Conservation (phyloP, 2,329 filamentous ascomycete species). For the Daldinia sp. region DNA sequence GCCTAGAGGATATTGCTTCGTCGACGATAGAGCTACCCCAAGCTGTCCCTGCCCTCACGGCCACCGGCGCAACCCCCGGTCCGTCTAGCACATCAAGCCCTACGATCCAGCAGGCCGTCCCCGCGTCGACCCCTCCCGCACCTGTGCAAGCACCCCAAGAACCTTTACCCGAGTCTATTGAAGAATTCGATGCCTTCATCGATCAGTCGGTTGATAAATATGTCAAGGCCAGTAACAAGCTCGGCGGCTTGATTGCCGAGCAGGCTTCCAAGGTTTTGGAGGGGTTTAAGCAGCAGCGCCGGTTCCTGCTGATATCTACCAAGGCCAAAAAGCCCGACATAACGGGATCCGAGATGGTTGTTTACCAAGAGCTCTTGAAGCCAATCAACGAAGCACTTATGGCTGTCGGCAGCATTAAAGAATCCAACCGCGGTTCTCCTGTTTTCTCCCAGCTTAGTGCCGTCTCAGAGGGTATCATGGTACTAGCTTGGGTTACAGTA, state of each 20-base stretch:
- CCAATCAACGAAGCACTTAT: conserved; percentile 87
- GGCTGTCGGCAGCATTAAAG: conserved; percentile 82
- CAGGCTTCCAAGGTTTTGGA: conserved; percentile 72
- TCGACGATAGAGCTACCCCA: conserved; percentile 73
- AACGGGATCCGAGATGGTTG: conserved; percentile 67
- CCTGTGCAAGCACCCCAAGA: conserved; percentile 60
- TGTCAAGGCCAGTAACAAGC: conserved; percentile 78
- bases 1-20: conserved; percentile 94
- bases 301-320: conserved; percentile 87
- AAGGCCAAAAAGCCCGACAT: conserved; percentile 93
- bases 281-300: conserved; percentile 86
- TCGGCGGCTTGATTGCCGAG: conserved; percentile 82
- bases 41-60: conserved; percentile 61
- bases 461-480: conserved; percentile 89
- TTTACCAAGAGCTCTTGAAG: conserved; percentile 82
- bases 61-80: conserved; percentile 54
- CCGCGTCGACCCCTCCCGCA: conserved; percentile 48
- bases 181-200: conserved; percentile 88
- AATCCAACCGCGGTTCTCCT: conserved; percentile 80
- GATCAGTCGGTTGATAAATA: conserved; percentile 80
- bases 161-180: conserved; percentile 79
- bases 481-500: conserved; percentile 90
- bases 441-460: conserved; percentile 86
- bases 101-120: conserved; percentile 60
- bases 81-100: conserved; percentile 54